Conservation (phyloP, 192 early-diverging fungal species). For the Coemansia sp. region DNA sequence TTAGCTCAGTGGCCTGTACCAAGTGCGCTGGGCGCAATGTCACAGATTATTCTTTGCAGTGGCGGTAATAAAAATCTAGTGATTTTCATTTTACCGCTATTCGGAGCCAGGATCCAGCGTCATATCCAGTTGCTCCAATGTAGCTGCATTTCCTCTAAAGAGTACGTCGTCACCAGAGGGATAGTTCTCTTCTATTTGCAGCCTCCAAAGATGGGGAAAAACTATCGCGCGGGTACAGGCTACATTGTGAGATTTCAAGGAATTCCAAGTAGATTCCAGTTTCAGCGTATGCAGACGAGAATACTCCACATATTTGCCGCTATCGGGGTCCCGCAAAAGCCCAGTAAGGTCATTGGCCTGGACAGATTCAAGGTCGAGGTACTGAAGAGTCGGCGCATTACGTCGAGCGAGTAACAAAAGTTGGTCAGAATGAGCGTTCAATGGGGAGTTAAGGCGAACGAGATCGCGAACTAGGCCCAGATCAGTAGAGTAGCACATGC, state of each 20-base stretch:
- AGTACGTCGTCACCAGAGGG: conserved; percentile 7
- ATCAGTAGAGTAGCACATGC: background rate
- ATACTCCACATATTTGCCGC: conserved; percentile 3
- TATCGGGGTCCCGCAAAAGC: background rate
- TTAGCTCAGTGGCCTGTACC: too few species aligned
- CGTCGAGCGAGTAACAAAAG: background rate
- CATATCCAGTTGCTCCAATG: conserved; percentile 3
- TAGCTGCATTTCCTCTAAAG: conserved; percentile 1
- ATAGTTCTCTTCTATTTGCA: background rate
- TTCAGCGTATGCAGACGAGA: background rate
- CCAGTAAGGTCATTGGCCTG: background rate
- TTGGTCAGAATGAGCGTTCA: background rate
- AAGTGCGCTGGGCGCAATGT: too few species aligned
- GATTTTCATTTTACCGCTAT: too few species aligned
- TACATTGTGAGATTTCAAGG: too few species aligned
- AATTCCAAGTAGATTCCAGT: background rate
- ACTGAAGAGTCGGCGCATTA: background rate
- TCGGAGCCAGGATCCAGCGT: background rate
- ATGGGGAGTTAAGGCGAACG: background rate
- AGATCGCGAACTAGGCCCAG: background rate
- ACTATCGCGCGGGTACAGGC: background rate
- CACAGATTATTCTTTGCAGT: too few species aligned
- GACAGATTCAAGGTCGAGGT: background rate
- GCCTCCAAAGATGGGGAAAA: background rate
- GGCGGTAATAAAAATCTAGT: too few species aligned